Evolutionary conservation across 2,329 filamentous ascomycete genomes (phyloP), one percentile per base, ranked within the genome.

Genomic region (Penicillium frequentans): DNA sequence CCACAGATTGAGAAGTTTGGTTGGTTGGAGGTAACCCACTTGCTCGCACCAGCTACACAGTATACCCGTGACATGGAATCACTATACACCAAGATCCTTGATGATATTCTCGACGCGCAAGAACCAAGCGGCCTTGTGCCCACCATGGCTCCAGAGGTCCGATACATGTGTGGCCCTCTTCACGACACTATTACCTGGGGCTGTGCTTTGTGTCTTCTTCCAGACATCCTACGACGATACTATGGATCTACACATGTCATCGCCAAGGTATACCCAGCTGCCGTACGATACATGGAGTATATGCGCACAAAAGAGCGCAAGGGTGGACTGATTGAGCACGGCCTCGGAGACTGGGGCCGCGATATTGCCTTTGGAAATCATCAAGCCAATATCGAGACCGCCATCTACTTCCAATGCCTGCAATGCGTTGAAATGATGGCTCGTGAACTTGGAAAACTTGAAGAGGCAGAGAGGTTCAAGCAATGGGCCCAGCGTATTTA

Each of bases 131-230:
- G 79, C 1, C 68, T 81, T 2, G 75, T 79, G 6, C 79, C 78
- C 1, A 80, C 75, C 0, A 80, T 81, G 77, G 78, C 78, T 0
- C 78, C 79, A 0, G 73, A 79, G 56, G 76, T 79, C 24, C 65
- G 79, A 14, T 81, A 81, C 52, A 81, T 81, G 78, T 79, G 78
- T 55, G 79, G 78, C 0, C 78, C 79, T 1, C 67, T 81, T 3
- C 77, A 80, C 54, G 77, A 81, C 52, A 80, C 77, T 0, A 68
- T 68, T 14, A 68, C 63, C 21, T 68, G 65, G 65, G 65, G 65
- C 5, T 66, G 64, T 31, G 65, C 65, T 7, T 24, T 68, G 7
- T 65, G 63, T 42, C 58, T 68, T 13, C 49, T 68, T 3, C 65
- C 65, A 1, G 64, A 68, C 31, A 58, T 66, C 5, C 47, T 66